Base-by-base conservation (phyloP, 148 eudicot genomes). In the Beta vulgaris region DNA sequence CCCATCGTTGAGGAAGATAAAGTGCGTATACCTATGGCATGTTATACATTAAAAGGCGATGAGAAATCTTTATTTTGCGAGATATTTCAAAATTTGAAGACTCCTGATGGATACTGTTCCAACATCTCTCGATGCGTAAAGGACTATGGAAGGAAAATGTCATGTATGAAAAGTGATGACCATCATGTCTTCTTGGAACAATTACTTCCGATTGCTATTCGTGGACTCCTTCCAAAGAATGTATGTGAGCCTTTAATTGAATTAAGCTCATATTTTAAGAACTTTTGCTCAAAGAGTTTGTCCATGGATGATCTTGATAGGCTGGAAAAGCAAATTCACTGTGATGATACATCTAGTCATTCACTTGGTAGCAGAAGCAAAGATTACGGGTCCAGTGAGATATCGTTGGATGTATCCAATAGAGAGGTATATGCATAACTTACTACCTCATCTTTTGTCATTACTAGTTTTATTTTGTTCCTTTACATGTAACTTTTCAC, bases 171-270 rank as follows among this genome's bases (percentile, higher is more conserved):
- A 10, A 39, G 42, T 10, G 8, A 39, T 39, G 42, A 39, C 42
- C 42, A 39, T 39, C 62, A 66, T 34, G 58, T 54, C 23, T n/a
- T 73, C 60, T 40, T 74, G 32, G 77, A 74, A n/a, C 77, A 74
- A 32, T 31, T 74, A 3, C 61, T 74, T 46, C 62, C 71, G 0
- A 6, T 64, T 34, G 49, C 48, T 11, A 36, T 48, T n/a, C 46
- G 35, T 29, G 61, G 71, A 10, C n/a, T n/a, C n/a, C n/a, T n/a
- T n/a, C n/a, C n/a, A n/a, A n/a, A n/a, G n/a, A n/a, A n/a, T n/a
- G n/a, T 70, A 8, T 51, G 21, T 31, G 39, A 51, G 71, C 71
- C 71, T 68, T 44, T 68, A 13, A 11, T 43, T 42, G 32, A 42
- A 6, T n/a, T n/a, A n/a, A n/a, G n/a, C n/a, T n/a, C n/a, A n/a